Evolutionary conservation across 1,284 basidiomycete species (phyloP).

Genomic region (Entoloma clypeatum): DNA sequence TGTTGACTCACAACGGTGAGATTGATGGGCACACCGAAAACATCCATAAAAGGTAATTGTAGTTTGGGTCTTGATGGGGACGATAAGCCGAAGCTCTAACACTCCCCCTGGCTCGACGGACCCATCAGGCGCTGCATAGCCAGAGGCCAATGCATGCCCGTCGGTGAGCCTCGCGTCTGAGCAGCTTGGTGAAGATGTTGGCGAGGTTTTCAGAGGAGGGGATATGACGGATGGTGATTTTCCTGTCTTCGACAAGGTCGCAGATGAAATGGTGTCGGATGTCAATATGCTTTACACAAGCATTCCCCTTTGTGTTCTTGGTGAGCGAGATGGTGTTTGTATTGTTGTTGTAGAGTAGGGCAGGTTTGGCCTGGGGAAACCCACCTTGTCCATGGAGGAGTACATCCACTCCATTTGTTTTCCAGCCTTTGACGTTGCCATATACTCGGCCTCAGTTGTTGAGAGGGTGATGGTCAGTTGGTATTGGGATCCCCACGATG

Average conservation of each 20-base stretch:
- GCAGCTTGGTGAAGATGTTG: conserved; percentile 40
- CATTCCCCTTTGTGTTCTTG: conserved; percentile 28
- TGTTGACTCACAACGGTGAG: no score
- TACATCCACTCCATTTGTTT: no score
- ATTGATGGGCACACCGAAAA: no score
- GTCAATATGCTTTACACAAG: conserved; percentile 40
- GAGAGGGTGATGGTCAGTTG: no score
- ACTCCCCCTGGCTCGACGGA: conserved; percentile 2
- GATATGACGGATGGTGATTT: conserved; percentile 28
- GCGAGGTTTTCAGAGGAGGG: conserved; percentile 31
- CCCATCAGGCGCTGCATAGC: conserved; percentile 5
- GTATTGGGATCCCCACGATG: conserved; percentile 27
- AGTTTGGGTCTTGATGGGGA: no score
- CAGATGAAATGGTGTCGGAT: conserved; percentile 38
- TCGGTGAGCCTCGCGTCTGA: conserved; percentile 4
- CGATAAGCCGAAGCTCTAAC: no score
- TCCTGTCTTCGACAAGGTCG: conserved; percentile 27
- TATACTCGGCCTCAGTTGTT: no score
- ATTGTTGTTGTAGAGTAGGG: conserved; percentile 35
- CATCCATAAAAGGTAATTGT: no score
- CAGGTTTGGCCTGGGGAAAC: conserved; percentile 16
- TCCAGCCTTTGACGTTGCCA: no score
- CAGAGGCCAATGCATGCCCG: conserved; percentile 3
- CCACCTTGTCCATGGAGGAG: conserved; percentile 25
- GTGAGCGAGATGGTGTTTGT: conserved; percentile 31